Evolutionary conservation across 805 yeast genomes (phyloP), one percentile per base, ranked within the genome.

Genomic region (Wickerhamiella bombiphila): DNA sequence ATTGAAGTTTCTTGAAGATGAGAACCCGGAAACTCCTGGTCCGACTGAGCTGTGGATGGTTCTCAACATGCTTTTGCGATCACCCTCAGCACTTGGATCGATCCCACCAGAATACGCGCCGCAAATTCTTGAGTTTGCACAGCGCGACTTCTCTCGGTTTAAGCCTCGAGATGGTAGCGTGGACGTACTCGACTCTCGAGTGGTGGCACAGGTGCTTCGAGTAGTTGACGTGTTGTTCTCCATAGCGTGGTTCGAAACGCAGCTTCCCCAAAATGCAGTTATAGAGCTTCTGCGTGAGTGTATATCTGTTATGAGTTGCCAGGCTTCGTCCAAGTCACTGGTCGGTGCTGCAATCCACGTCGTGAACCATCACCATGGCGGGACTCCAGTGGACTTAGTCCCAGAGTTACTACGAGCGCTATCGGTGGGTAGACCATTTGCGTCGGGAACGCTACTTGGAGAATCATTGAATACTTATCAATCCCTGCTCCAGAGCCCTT

Each of bases 161-260:
- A n/a, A 17, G 30, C 30, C 17, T n/a, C 7, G 30, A 13, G 13
- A n/a, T 28, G 13, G 30, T n/a, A 14, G 13, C 13, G 29, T 13
- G 9, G 33, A 42, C 17, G 45, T 46, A 7, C 41, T 44, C 11
- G 41, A 41, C 11, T 19, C 35, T 3, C 41, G 50, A 17, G 39
- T 41, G 3, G 25, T 41, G 8, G 43, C 44, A 16, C 51, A 48
- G 29, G 40, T 46, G 6, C 40, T 46, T 31, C 37, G 44, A 5
- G 39, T 35, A 4, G 42, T 42, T 5, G 50, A 48, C 22, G 22
- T 19, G 3, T 3, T 46, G n/a, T 41, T 47, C 37, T 15, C 35
- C 13, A 14, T 24, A 1, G 11, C 24, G 5, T 19, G 30, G 5
- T 7, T 13, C 4, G 14, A 3, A 4, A n/a, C 30, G 9, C 8